Conservation (phyloP, 2,329 filamentous ascomycete species). For the Orbilia blumenaviensis region DNA sequence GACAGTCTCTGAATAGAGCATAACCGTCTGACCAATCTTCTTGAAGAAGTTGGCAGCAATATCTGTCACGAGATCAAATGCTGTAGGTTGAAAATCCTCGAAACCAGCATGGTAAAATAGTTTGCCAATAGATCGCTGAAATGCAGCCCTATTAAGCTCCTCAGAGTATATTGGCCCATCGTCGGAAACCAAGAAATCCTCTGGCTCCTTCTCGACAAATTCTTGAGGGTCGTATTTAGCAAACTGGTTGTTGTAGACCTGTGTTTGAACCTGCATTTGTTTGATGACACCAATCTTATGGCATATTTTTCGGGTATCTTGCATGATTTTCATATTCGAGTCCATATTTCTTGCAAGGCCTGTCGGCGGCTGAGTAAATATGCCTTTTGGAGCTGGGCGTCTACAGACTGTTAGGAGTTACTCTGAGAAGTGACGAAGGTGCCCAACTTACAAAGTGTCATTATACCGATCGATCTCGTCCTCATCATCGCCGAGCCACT, state of each 20-base stretch:
- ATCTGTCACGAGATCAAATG: conserved; percentile 87
- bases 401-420: conserved; percentile 30
- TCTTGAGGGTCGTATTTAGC: conserved; percentile 93
- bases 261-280: conserved; percentile 98
- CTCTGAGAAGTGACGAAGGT: background rate
- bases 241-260: conserved; percentile 98
- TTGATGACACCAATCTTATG: conserved; percentile 98
- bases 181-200: conserved; percentile 87
- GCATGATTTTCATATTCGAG: conserved; percentile 90
- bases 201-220: conserved; percentile 85
- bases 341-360: conserved; percentile 82
- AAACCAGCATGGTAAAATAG: conserved; percentile 96
- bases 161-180: conserved; percentile 87
- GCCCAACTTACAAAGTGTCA: conserved; percentile 71
- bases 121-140: conserved; percentile 91
- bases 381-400: conserved; percentile 74
- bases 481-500: conserved; percentile 89
- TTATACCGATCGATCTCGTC: conserved; percentile 88
- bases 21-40: conserved; percentile 81
- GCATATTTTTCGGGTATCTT: conserved; percentile 93
- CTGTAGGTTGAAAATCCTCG: conserved; percentile 94
- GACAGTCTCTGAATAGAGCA: conserved; percentile 82
- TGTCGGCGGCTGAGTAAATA: conserved; percentile 79
- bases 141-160: conserved; percentile 79
- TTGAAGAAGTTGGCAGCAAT: conserved; percentile 88